Evolutionary conservation across 2,329 filamentous ascomycete genomes (phyloP).

Genomic region (Fusarium tanahbumbuense): DNA sequence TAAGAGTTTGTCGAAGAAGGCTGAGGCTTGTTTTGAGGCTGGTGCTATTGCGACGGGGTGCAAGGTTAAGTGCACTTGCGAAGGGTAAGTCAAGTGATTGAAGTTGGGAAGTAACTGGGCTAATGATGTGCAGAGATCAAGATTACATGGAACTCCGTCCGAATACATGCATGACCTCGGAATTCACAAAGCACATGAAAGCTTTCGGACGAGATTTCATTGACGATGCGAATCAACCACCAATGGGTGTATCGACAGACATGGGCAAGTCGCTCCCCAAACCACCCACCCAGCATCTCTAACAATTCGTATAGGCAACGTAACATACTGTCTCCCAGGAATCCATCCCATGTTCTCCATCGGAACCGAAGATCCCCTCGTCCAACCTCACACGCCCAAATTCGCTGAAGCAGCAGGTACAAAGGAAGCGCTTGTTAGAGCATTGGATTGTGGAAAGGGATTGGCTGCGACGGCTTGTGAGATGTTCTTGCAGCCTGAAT

Average conservation of each 20-base stretch:
- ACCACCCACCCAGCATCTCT: too few species aligned
- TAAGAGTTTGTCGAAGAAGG: slow-evolving; percentile 47
- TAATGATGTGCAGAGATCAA: slow-evolving; percentile 26
- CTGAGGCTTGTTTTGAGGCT: slow-evolving; percentile 56
- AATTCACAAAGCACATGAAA: slow-evolving; percentile 41
- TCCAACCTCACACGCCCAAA: slow-evolving; percentile 37
- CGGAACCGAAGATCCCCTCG: slow-evolving; percentile 29
- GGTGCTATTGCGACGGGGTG: slow-evolving; percentile 60
- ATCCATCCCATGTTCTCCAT: slow-evolving; percentile 43
- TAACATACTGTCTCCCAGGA: slow-evolving; percentile 35
- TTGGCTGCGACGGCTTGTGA: slow-evolving; percentile 38
- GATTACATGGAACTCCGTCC: slow-evolving; percentile 41
- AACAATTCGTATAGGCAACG: slow-evolving; percentile 33
- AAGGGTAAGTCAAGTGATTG: slow-evolving; percentile 8
- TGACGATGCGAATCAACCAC: slow-evolving; percentile 12
- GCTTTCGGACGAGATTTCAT: slow-evolving; percentile 31
- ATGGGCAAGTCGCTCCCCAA: slow-evolving; percentile 32
- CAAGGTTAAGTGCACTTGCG: slow-evolving; percentile 53
- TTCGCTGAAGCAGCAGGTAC: slow-evolving; percentile 36
- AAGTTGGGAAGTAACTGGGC: accelerated
- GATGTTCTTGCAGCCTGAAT: slow-evolving; percentile 2
- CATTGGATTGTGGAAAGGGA: slow-evolving; percentile 39
- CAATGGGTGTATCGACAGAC: slow-evolving; percentile 42
- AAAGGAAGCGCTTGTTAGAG: slow-evolving; percentile 24
- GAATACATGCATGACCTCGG: slow-evolving; percentile 13